phyloP scores from a whole-genome alignment of 2,329 filamentous ascomycete genomes.

The Pezicula radicicola region DNA sequence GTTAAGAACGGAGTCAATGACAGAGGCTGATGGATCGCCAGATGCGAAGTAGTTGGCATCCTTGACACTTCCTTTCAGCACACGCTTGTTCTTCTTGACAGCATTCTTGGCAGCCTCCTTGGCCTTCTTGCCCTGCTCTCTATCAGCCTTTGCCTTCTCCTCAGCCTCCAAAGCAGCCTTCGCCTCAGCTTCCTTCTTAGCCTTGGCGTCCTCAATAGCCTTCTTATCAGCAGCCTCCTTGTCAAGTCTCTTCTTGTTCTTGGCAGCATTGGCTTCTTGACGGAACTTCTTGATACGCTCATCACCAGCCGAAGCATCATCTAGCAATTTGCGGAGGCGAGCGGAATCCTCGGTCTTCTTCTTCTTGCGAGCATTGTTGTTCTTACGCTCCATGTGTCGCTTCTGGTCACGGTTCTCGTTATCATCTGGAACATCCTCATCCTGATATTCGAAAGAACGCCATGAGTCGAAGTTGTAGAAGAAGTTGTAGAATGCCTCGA shows the following conservation, averaged over 20 bases:
- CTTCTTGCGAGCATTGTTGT: slow-evolving; percentile 96
- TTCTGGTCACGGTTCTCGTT: slow-evolving; percentile 99
- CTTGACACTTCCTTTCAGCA: slow-evolving; percentile 90
- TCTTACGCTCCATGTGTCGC: slow-evolving; percentile 97
- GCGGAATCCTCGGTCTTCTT: slow-evolving; percentile 98
- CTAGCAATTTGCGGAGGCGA: slow-evolving; percentile 84
- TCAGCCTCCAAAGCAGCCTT: slow-evolving; percentile 79
- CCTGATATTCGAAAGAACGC: slow-evolving; percentile 96
- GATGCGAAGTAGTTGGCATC: slow-evolving; percentile 93
- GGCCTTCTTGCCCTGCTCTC: slow-evolving; percentile 85
- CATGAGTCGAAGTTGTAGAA: slow-evolving; percentile 99
- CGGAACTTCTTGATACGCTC: slow-evolving; percentile 98
- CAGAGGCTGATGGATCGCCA: slow-evolving; percentile 67
- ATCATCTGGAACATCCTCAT: slow-evolving; percentile 98
- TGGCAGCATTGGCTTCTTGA: slow-evolving; percentile 84
- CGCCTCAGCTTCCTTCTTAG: slow-evolving; percentile 81
- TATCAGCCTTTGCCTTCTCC: slow-evolving; percentile 78
- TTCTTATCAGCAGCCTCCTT: slow-evolving; percentile 90
- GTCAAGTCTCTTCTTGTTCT: slow-evolving; percentile 92
- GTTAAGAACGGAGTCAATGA: slow-evolving; percentile 78
- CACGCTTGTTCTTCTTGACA: slow-evolving; percentile 99
- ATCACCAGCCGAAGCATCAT: slow-evolving; percentile 79
- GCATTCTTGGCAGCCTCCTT: slow-evolving; percentile 99
- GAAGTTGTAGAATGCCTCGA: slow-evolving; percentile 98
- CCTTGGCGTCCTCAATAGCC: slow-evolving; percentile 78